These are phyloP conservation scores for Mycena albidolilacea DNA, from an alignment of 768 basidiomycete species.

Conservation along the genomic window DNA sequence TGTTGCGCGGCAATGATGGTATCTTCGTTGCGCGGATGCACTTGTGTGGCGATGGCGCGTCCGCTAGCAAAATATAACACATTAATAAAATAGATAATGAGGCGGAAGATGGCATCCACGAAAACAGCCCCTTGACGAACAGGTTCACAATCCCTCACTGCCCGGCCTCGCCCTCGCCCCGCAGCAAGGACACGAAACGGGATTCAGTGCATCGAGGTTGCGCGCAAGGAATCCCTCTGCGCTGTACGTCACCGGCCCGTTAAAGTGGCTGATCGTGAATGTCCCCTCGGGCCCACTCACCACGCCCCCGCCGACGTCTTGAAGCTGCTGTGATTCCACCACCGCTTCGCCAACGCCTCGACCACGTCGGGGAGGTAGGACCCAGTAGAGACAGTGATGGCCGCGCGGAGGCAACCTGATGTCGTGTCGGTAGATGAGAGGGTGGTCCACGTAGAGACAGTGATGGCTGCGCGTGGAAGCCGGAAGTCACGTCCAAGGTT, in stretches of 20 bases:
- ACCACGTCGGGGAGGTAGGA: too few species aligned
- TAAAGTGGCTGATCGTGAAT: slow-evolving; percentile 94
- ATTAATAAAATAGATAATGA: not conserved
- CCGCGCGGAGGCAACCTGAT: too few species aligned
- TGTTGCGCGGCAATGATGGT: slow-evolving; percentile 97
- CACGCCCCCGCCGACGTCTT: slow-evolving; percentile 77
- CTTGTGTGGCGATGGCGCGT: slow-evolving; percentile 92
- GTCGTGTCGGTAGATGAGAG: too few species aligned
- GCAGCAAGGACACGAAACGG: slow-evolving; percentile 91
- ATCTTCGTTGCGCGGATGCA: slow-evolving; percentile 93
- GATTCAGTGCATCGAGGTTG: slow-evolving; percentile 91
- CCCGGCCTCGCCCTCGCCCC: slow-evolving; percentile 70
- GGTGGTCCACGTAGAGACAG: too few species aligned
- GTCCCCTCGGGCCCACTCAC: slow-evolving; percentile 87
- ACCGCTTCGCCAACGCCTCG: slow-evolving; percentile 93
- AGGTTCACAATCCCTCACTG: slow-evolving; percentile 82
- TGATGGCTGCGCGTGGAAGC: too few species aligned
- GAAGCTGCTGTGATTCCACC: slow-evolving; percentile 95
- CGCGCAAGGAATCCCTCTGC: slow-evolving; percentile 91
- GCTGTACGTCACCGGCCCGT: slow-evolving; percentile 93
- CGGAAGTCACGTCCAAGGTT: too few species aligned
- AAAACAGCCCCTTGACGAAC: slow-evolving; percentile 91
- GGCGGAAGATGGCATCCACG: not conserved
- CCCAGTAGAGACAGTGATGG: too few species aligned
- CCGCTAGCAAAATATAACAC: slow-evolving; percentile 62